A percentile compares a stretch with the other conserved stretches of the same genome.
Evolutionary conservation across 2,329 filamentous ascomycete genomes (phyloP).

Genomic region (Aspergillus fischeri): DNA sequence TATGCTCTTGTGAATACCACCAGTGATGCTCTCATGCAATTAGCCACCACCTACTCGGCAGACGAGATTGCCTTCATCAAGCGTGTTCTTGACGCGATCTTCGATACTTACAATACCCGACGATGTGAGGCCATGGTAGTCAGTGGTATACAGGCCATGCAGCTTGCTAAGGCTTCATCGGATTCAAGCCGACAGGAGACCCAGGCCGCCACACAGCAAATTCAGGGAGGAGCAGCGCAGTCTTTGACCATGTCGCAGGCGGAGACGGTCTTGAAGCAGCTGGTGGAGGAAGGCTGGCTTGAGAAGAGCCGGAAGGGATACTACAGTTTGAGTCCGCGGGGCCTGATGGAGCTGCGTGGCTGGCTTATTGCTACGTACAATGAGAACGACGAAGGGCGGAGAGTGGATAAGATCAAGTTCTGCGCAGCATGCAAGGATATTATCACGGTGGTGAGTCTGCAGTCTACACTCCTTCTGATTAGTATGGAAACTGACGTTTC

Average conservation of each 20-base stretch:
- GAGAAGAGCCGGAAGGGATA: constrained; percentile 67
- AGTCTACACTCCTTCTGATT: background rate
- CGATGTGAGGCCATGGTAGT: constrained; percentile 81
- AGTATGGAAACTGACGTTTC: constrained; percentile 1
- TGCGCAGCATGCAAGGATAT: constrained; percentile 88
- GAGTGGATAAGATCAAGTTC: constrained; percentile 71
- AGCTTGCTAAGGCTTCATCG: constrained; percentile 52
- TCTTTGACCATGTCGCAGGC: constrained; percentile 74
- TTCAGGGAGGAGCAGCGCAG: constrained; percentile 31
- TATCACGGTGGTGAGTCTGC: constrained; percentile 62
- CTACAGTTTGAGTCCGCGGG: constrained; percentile 72
- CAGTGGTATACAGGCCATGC: constrained; percentile 71
- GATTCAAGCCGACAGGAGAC: constrained; percentile 46
- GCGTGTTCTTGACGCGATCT: constrained; percentile 83
- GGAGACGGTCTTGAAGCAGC: constrained; percentile 62
- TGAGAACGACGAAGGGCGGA: constrained; percentile 50
- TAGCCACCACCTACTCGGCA: constrained; percentile 73
- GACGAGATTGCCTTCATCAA: constrained; percentile 91
- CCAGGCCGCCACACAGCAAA: constrained; percentile 33
- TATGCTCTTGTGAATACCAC: constrained; percentile 86
- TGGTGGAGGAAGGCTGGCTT: constrained; percentile 81
- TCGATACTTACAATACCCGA: constrained; percentile 77
- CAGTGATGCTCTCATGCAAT: constrained; percentile 77
- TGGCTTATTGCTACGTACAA: constrained; percentile 93
- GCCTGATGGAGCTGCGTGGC: constrained; percentile 74